Conservation (phyloP, 352 stramenopile genomes). For the Pythium sp. region DNA sequence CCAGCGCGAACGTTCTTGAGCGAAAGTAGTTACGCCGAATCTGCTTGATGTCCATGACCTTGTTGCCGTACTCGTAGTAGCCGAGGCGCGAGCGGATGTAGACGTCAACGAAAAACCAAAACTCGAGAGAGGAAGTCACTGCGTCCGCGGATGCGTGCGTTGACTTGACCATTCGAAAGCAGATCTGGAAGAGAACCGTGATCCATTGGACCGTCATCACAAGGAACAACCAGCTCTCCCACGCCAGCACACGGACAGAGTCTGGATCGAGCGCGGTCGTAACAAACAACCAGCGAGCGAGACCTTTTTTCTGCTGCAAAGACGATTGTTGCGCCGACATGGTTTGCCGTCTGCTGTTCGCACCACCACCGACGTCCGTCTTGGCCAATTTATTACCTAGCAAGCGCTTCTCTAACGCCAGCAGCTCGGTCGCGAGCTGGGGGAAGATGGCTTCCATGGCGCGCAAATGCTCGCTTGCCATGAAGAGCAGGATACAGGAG, state of each 20-base stretch:
- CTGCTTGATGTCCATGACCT: slow-evolving; percentile 32
- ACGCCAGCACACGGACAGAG: slow-evolving; percentile 24
- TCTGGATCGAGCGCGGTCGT: slow-evolving; percentile 30
- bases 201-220: slow-evolving; percentile 41
- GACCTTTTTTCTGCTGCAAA: background rate
- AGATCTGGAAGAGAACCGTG: slow-evolving; percentile 32
- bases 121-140: slow-evolving; percentile 29
- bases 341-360: background rate
- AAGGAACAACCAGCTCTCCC: slow-evolving; percentile 38
- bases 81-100: slow-evolving; percentile 34
- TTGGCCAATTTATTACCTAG: slow-evolving; percentile 27
- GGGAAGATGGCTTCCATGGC: slow-evolving; percentile 28
- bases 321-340: background rate
- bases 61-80: slow-evolving; percentile 51
- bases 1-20: slow-evolving; percentile 31
- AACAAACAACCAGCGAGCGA: background rate
- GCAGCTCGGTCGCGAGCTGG: slow-evolving; percentile 15
- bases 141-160: slow-evolving; percentile 21
- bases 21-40: slow-evolving; percentile 34
- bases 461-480: slow-evolving; percentile 21
- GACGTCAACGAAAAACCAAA: slow-evolving; percentile 39
- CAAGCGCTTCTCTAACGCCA: slow-evolving; percentile 24
- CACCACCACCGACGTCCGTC: background rate
- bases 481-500: slow-evolving; percentile 32
- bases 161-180: slow-evolving; percentile 27